phyloP scores from a whole-genome alignment of 1,139 yeast species.

The Geotrichum phurueaensis region DNA sequence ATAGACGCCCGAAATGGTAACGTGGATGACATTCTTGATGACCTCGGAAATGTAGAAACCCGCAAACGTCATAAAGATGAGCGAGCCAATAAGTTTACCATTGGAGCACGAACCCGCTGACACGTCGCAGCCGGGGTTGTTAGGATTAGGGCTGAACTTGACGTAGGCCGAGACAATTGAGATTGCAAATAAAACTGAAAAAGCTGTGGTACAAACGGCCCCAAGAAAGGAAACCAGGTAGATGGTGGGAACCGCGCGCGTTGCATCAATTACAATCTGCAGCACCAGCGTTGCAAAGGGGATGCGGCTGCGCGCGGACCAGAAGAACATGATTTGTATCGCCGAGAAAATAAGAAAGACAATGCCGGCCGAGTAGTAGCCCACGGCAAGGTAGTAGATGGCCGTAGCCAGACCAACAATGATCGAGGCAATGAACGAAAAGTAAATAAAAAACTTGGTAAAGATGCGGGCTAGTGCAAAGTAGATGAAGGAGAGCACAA shows the following conservation, averaged over 20 bases:
- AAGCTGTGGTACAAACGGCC: slow-evolving; percentile 55
- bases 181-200: slow-evolving; percentile 58
- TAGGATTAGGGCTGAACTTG: slow-evolving; percentile 52
- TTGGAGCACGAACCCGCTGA: slow-evolving; percentile 65
- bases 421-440: slow-evolving; percentile 64
- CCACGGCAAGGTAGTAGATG: slow-evolving; percentile 53
- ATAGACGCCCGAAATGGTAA: slow-evolving; percentile 75
- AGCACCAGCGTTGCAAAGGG: slow-evolving; percentile 70
- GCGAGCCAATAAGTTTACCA: slow-evolving; percentile 58
- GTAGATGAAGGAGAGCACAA: slow-evolving; percentile 54
- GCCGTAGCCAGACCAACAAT: slow-evolving; percentile 69
- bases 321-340: slow-evolving; percentile 41
- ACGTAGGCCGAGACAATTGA: slow-evolving; percentile 72
- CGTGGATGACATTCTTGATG: slow-evolving; percentile 75
- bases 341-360: slow-evolving; percentile 53
- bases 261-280: slow-evolving; percentile 67
- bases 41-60: slow-evolving; percentile 86
- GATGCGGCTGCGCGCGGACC: slow-evolving; percentile 64
- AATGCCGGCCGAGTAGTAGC: slow-evolving; percentile 73
- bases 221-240: slow-evolving; percentile 61
- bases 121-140: slow-evolving; percentile 45
- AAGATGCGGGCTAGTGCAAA: slow-evolving; percentile 56
- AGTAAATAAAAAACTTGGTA: slow-evolving; percentile 62
- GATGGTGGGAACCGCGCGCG: slow-evolving; percentile 65
- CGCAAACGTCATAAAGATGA: slow-evolving; percentile 70